A percentile compares a stretch with the other conserved stretches of the same genome.
phyloP scores from a whole-genome alignment of 495 filamentous ascomycete genomes.

The Hypoxylon crocopeplum region DNA sequence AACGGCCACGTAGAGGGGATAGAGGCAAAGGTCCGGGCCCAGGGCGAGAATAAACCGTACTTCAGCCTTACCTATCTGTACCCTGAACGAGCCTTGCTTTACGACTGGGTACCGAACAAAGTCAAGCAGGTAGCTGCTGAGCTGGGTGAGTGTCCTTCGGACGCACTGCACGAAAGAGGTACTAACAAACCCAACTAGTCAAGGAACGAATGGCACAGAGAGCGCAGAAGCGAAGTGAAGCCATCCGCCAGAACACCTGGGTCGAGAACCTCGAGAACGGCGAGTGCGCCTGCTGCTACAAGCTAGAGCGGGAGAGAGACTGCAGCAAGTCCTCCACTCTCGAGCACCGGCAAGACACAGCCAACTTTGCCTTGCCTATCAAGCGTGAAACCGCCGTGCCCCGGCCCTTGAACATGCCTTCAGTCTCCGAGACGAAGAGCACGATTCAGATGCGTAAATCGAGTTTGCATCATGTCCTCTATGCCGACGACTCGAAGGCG shows the following conservation, averaged over 20 bases:
- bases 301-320: slow-evolving; percentile 29
- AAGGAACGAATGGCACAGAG: slow-evolving; percentile 27
- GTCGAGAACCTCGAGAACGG: slow-evolving; percentile 19
- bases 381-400: too few relatives aligned
- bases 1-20: slow-evolving; percentile 29
- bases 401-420: too few relatives aligned
- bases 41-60: slow-evolving; percentile 29
- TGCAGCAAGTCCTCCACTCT: background rate
- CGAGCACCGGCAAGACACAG: background rate
- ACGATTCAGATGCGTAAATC: too few relatives aligned
- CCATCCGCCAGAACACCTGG: slow-evolving; percentile 15
- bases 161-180: background rate
- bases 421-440: too few relatives aligned
- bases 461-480: too few relatives aligned
- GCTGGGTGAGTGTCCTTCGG: slow-evolving; percentile 43
- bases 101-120: slow-evolving; percentile 46
- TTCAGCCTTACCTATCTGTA: slow-evolving; percentile 44
- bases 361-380: background rate
- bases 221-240: slow-evolving; percentile 5
- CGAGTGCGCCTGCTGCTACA: slow-evolving; percentile 35
- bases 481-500: too few relatives aligned
- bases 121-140: slow-evolving; percentile 35
- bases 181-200: slow-evolving; percentile 20
- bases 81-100: slow-evolving; percentile 49
- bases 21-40: slow-evolving; percentile 12